Evolutionary conservation across 2,329 filamentous ascomycete genomes (phyloP), one percentile per base, ranked within the genome.

Genomic region (Diaporthe citriasiana): DNA sequence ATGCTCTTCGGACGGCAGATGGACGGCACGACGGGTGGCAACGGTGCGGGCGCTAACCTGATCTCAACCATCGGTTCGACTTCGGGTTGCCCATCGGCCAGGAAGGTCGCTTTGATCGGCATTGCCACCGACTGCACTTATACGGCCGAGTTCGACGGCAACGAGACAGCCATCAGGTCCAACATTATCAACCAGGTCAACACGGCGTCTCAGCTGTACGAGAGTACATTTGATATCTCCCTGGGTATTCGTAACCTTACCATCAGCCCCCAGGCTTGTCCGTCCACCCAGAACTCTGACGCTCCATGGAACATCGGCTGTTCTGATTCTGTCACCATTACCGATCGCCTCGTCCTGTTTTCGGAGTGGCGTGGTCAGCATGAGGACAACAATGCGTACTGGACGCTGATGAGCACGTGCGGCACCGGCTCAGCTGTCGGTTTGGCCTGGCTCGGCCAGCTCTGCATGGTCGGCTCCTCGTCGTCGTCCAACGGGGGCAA

Each of bases 121-220:
- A 91, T 98, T 50, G 97, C 95, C 12, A 97, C 95, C 0, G 97
- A 99, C 82, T 99, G 97, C 86, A 94, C 91, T 12, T 98, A 98
- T 81, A 95, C 92, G 51, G 86, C 86, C 2, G 87, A 88, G 4
- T 97, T 98, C 82, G 74, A 70, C 19, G 69, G 56, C 45, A 89
- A 92, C 76, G 89, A 88, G 30, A 89, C 89, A 56, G 86, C 90
- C n/a, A 89, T 93, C 33, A 89, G 92, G 72, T 82, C 89, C 76
- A 97, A 97, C 81, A 89, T 99, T 76, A 95, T 99, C 78, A 88
- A 87, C 70, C 88, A 94, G 81, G 93, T 99, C 82, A 98, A 97
- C 84, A 88, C 91, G 57, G 97, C 97, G 0, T 98, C 96, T 1
- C 90, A 92, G 76, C 85, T 98, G 13, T 99, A 97, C 80, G 97